These are phyloP conservation scores for Metarhizium rileyi DNA, from an alignment of 2,329 filamentous ascomycete genomes.

Conservation along the genomic window DNA sequence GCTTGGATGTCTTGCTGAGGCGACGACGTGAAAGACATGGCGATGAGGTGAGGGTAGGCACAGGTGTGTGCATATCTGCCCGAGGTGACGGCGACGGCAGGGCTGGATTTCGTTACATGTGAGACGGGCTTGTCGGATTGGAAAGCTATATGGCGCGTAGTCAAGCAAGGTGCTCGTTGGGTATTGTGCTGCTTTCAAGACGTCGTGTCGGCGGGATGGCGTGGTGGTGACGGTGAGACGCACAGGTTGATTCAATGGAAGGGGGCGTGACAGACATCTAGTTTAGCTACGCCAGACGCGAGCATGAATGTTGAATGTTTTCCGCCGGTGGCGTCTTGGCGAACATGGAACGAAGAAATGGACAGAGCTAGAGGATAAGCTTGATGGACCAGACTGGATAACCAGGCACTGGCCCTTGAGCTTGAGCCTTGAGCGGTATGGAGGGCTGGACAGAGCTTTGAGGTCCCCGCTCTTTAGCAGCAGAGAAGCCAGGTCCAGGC, in stretches of 20 bases:
- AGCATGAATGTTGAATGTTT: too few relatives aligned
- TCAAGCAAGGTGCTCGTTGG: neutral
- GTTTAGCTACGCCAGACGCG: neutral
- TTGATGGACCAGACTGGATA: too few relatives aligned
- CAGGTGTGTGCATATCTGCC: neutral
- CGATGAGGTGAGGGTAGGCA: neutral
- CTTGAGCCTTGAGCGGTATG: too few relatives aligned
- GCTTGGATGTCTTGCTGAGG: conserved; percentile 14
- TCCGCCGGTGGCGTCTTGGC: too few relatives aligned
- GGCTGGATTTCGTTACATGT: neutral
- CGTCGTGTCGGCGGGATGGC: neutral
- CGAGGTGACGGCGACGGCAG: neutral
- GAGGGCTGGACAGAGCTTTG: too few relatives aligned
- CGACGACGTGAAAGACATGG: conserved; percentile 18
- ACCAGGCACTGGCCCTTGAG: too few relatives aligned
- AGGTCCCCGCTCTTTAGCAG: neutral
- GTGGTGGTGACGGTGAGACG: neutral
- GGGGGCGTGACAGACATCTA: neutral
- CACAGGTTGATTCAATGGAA: neutral
- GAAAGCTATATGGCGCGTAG: neutral
- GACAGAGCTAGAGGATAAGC: neutral
- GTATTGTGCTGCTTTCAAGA: neutral
- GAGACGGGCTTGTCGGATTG: neutral
- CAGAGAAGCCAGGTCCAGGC: neutral
- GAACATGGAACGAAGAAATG: neutral